phyloP scores from a whole-genome alignment of 768 basidiomycete genomes.

The Lactarius vividus region DNA sequence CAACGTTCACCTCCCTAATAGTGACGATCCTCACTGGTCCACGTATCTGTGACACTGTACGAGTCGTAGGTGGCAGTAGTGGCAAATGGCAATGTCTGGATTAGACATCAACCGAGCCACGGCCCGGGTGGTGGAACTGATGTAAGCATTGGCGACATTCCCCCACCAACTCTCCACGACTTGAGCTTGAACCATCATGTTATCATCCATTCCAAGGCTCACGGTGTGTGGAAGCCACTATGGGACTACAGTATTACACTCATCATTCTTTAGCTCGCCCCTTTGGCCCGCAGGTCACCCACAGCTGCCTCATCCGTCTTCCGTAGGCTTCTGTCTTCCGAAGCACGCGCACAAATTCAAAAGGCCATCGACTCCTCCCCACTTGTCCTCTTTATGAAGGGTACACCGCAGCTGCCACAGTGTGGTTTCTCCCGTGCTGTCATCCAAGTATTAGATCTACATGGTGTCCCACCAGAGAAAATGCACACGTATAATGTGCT shows the following conservation, averaged over 20 bases:
- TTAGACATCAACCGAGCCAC: background rate
- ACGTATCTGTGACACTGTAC: background rate
- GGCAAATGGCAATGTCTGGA: background rate
- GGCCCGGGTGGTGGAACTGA: background rate
- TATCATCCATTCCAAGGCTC: conserved; percentile 13
- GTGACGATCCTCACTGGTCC: background rate
- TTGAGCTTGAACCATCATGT: conserved; percentile 2
- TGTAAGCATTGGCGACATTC: background rate
- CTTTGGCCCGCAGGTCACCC: conserved; percentile 26
- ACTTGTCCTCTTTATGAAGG: conserved; percentile 98
- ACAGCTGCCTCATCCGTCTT: conserved; percentile 30
- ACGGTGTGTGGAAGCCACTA: conserved; percentile 2
- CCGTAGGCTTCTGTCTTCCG: conserved; percentile 57
- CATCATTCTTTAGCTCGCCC: conserved; percentile 8
- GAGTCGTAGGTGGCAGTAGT: background rate
- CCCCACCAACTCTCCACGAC: background rate
- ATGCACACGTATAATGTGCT: conserved; percentile 89
- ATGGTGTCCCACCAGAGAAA: conserved; percentile 77
- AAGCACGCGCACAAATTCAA: conserved; percentile 62
- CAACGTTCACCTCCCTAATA: background rate
- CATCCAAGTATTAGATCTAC: conserved; percentile 83
- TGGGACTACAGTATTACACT: background rate
- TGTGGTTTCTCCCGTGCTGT: conserved; percentile 97
- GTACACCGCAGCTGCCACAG: conserved; percentile 78
- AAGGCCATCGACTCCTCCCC: conserved; percentile 72